A percentile compares a stretch with the other conserved stretches of the same genome.
Evolutionary conservation across 768 basidiomycete species (phyloP).

Genomic region (Trametes cingulata): DNA sequence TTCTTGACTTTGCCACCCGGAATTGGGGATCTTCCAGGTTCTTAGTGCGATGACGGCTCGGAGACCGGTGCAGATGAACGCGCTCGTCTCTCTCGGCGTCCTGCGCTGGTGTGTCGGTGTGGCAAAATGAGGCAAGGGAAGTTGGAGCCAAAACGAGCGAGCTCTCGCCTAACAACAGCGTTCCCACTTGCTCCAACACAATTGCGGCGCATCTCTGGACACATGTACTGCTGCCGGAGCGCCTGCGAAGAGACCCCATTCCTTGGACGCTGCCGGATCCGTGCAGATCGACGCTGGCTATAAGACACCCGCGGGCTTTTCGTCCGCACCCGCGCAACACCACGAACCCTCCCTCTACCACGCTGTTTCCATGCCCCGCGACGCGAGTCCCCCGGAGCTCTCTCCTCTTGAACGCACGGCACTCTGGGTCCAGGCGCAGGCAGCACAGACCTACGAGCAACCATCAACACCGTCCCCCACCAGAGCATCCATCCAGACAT

Average conservation of each 20-base stretch:
- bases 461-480: slow-evolving; percentile 13
- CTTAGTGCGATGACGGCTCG: no score
- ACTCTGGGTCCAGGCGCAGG: slow-evolving; percentile 28
- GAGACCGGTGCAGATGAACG: no score
- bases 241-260: slow-evolving; percentile 20
- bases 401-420: slow-evolving; percentile 25
- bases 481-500: slow-evolving; percentile 13
- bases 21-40: no score
- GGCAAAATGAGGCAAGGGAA: neutral
- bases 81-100: no score
- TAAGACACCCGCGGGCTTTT: neutral
- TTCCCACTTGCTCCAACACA: slow-evolving; percentile 10
- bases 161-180: slow-evolving; percentile 9
- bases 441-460: slow-evolving; percentile 21
- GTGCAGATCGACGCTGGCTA: slow-evolving; percentile 5
- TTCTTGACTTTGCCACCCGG: no score
- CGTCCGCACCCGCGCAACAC: slow-evolving; percentile 7
- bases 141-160: slow-evolving; percentile 5
- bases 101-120: no score
- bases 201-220: slow-evolving; percentile 1
- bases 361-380: slow-evolving; percentile 15
- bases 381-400: slow-evolving; percentile 12
- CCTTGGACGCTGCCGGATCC: neutral
- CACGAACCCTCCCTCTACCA: neutral
- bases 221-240: slow-evolving; percentile 9